Evolutionary conservation across 306 rosid genomes (phyloP), one percentile per base, ranked within the genome.

Genomic region (Quercus glauca): DNA sequence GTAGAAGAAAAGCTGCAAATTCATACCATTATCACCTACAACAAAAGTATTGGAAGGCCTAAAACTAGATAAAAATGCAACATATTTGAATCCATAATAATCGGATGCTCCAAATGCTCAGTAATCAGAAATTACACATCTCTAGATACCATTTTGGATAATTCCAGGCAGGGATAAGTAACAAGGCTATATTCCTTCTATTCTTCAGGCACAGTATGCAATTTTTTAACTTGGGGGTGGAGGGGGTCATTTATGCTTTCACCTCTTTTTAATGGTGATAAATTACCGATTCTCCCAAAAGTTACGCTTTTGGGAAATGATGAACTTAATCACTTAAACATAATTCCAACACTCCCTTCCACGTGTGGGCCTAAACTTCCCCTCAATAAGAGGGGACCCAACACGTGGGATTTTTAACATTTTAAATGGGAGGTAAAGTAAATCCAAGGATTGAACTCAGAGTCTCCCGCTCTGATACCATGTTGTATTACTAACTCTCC

Each of bases 1-100:
- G 88, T 85, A 90, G 90, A 94, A 92, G 79, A 83, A 87, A 78
- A 90, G 93, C 99, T 94, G 98, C 87, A 73, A 83, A 80, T 74
- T 76, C 43, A 73, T 53, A 86, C 53, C 70, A 73, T 77, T 76
- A 81, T 73, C 76, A 83, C 57, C 67, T 80, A 49, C 19, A 85
- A 12, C 17, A 85, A 21, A 55, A 80, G 75, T 75, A 43, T 17
- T 71, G 41, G 37, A 76, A 52, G 76, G 41, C 19, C 75, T 77
- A 63, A 78, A 72, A 68, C 73, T 68, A 28, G 75, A 74, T 59
- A 18, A 37, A 18, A 37, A 81, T 52, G 68, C 49, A 76, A 53
- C n/a, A 55, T 12, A 84, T 75, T 61, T 20, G 74, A 49, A 60
- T 78, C 21, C 26, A 49, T 73, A 76, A 73, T 20, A 75, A 87